Evolutionary conservation across 2,329 filamentous ascomycete genomes (phyloP).

Genomic region (Xylaria sp.): DNA sequence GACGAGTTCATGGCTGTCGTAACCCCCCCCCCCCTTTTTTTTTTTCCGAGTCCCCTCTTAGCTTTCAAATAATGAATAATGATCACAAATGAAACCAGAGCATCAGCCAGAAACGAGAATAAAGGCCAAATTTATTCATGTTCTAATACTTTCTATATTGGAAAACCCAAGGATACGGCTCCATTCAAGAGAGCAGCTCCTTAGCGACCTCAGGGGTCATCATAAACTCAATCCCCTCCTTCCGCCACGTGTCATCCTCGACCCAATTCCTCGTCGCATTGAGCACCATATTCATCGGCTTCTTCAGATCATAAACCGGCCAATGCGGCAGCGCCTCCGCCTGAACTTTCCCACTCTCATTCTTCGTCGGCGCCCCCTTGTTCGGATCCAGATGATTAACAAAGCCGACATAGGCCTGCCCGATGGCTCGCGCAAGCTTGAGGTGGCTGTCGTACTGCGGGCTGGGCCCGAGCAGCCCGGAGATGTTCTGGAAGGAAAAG

Average conservation of each 20-base stretch:
- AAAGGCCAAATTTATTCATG: background rate
- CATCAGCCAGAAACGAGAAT: too few relatives aligned
- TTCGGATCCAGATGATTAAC: slow-evolving; percentile 58
- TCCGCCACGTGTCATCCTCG: slow-evolving; percentile 60
- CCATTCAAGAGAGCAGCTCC: slow-evolving; percentile 49
- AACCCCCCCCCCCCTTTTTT: too few relatives aligned
- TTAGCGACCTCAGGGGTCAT: slow-evolving; percentile 53
- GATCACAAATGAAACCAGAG: too few relatives aligned
- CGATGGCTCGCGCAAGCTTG: slow-evolving; percentile 52
- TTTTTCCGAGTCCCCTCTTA: too few relatives aligned
- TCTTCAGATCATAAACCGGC: slow-evolving; percentile 45
- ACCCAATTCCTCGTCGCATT: slow-evolving; percentile 57
- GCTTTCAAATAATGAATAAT: too few relatives aligned
- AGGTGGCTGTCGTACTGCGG: slow-evolving; percentile 55
- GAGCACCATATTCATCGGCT: slow-evolving; percentile 58
- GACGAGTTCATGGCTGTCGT: too few relatives aligned
- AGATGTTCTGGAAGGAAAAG: slow-evolving; percentile 63
- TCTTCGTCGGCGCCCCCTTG: slow-evolving; percentile 10
- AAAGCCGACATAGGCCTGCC: slow-evolving; percentile 57
- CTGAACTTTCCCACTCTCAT: background rate
- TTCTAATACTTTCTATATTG: background rate
- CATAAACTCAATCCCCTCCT: slow-evolving; percentile 58
- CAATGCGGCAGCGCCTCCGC: slow-evolving; percentile 37
- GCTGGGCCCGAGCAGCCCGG: slow-evolving; percentile 58
- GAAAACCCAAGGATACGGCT: background rate